These are phyloP conservation scores for Cytospora leucostoma DNA, from an alignment of 2,329 filamentous ascomycete genomes.

Conservation along the genomic window DNA sequence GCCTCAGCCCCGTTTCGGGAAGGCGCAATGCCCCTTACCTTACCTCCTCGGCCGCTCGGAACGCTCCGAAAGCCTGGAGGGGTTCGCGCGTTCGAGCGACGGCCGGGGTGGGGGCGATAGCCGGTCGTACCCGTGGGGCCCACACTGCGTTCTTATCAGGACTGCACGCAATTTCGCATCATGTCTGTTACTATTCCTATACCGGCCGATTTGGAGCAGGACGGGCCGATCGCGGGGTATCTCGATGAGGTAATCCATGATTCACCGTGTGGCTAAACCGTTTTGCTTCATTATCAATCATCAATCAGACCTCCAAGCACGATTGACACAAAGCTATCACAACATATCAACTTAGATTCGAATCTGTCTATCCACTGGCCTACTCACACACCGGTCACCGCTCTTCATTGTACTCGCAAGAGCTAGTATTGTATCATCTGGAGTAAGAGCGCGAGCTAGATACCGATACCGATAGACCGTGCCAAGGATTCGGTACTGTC, in stretches of 20 bases:
- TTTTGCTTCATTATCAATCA: neutral
- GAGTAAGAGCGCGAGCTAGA: neutral
- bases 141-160: no score
- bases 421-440: neutral
- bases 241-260: neutral
- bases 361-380: neutral
- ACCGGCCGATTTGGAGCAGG: no score
- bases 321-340: neutral
- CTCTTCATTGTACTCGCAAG: neutral
- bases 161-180: no score
- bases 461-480: neutral
- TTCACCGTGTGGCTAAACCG: neutral
- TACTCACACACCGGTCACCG: neutral
- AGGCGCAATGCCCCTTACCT: constrained; percentile 10
- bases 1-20: constrained; percentile 14
- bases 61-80: constrained; percentile 12
- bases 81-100: neutral
- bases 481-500: constrained; percentile 8
- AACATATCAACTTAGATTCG: neutral
- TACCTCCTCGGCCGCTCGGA: constrained; percentile 10
- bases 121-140: neutral
- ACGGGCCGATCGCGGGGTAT: constrained; percentile 14
- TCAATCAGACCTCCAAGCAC: neutral
- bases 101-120: neutral
- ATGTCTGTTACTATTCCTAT: no score